Conservation (phyloP, 1,139 yeast genomes). For the Hansenula lynferdii region DNA sequence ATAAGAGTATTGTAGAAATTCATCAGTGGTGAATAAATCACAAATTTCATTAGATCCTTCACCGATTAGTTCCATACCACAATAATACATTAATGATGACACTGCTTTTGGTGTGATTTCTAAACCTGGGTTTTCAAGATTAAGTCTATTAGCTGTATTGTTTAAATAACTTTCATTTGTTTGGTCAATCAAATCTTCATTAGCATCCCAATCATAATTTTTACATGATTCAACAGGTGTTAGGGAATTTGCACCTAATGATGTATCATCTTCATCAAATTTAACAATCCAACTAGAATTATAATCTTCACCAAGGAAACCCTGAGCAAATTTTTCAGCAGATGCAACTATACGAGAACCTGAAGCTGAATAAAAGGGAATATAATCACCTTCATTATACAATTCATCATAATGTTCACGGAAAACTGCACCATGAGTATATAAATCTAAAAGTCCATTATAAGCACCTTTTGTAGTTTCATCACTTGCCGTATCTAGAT, state of each 20-base stretch:
- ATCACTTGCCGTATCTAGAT: constrained; percentile 7
- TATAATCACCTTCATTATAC: constrained; percentile 3
- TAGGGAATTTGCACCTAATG: constrained; percentile 32
- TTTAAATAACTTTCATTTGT: constrained; percentile 16
- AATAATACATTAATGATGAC: constrained; percentile 34
- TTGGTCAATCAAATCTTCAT: constrained; percentile 16
- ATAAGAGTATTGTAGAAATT: constrained; percentile 41
- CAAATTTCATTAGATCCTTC: constrained; percentile 46
- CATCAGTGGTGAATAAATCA: constrained; percentile 46
- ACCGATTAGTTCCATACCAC: constrained; percentile 51
- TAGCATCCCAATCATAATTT: constrained; percentile 15
- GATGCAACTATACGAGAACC: constrained; percentile 16
- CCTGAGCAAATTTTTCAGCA: constrained; percentile 16
- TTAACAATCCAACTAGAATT: constrained; percentile 7
- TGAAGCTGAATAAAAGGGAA: constrained; percentile 14
- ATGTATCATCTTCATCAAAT: constrained; percentile 22
- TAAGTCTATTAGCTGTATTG: constrained; percentile 24
- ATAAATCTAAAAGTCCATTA: constrained; percentile 14
- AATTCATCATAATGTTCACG: constrained; percentile 11
- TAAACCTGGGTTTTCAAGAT: constrained; percentile 31
- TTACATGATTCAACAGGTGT: constrained; percentile 26
- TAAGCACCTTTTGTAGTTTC: constrained; percentile 17
- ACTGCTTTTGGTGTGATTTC: constrained; percentile 36
- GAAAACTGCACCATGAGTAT: constrained; percentile 11
- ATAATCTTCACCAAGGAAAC: constrained; percentile 11